Conservation (phyloP, 2,329 filamentous ascomycete genomes). For the Phialemoniopsis sp. region DNA sequence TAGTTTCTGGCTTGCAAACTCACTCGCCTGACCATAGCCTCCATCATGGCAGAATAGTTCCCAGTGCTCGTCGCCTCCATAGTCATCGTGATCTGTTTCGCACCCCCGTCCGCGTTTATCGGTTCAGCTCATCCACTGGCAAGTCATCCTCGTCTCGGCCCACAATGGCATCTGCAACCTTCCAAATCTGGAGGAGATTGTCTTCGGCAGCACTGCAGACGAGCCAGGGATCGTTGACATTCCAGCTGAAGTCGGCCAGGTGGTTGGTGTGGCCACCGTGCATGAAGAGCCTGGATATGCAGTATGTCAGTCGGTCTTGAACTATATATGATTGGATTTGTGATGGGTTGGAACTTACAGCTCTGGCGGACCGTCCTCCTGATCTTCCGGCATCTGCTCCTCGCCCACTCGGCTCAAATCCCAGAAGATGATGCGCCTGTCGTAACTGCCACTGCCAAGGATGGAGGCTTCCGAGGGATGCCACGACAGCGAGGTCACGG, state of each 20-base stretch:
- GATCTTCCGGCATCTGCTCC: slow-evolving; percentile 91
- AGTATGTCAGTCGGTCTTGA: background rate
- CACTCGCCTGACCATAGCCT: no score
- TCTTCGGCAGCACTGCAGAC: slow-evolving; percentile 95
- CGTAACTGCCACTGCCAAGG: slow-evolving; percentile 86
- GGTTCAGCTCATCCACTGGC: slow-evolving; percentile 72
- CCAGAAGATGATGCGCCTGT: slow-evolving; percentile 94
- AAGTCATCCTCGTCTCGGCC: slow-evolving; percentile 73
- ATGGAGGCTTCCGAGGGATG: slow-evolving; percentile 88
- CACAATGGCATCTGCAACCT: slow-evolving; percentile 77
- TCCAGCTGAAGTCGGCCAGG: slow-evolving; percentile 96
- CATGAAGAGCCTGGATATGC: slow-evolving; percentile 74
- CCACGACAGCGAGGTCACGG: slow-evolving; percentile 91
- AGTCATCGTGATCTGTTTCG: no score
- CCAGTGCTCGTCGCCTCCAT: no score
- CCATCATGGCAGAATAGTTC: no score
- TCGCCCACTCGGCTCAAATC: slow-evolving; percentile 88
- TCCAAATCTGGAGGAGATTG: slow-evolving; percentile 94
- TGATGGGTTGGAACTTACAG: slow-evolving; percentile 56
- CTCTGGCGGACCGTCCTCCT: slow-evolving; percentile 91
- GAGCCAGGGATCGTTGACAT: slow-evolving; percentile 93
- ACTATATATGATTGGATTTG: background rate
- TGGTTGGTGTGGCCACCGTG: slow-evolving; percentile 97
- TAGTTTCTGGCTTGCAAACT: no score
- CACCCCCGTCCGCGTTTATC: slow-evolving; percentile 28